Evolutionary conservation across 345 rosid species (phyloP).

Genomic region (Linum usitatissimum): DNA sequence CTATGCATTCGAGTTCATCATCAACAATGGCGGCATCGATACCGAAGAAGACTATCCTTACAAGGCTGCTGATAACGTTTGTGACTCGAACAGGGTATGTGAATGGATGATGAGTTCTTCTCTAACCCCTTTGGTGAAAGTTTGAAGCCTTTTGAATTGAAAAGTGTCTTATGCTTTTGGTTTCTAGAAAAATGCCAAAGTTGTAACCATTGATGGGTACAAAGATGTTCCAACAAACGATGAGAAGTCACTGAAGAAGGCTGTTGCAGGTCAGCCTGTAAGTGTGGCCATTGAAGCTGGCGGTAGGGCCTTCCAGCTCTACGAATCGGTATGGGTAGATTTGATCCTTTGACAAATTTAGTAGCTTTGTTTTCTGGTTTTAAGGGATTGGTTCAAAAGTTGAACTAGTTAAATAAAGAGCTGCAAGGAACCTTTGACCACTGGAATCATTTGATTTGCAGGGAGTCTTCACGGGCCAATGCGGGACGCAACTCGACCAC

Average conservation of each 20-base stretch:
- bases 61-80: constrained; percentile 9
- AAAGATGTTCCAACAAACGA: constrained; percentile 5
- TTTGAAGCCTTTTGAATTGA: constrained; percentile 12
- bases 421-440: no score
- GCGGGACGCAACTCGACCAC: constrained; percentile 3
- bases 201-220: constrained; percentile 6
- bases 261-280: constrained; percentile 4
- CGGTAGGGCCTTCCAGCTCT: constrained; percentile 9
- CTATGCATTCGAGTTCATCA: constrained; percentile 23
- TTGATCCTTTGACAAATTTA: not conserved
- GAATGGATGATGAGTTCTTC: constrained; percentile 7
- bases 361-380: not conserved
- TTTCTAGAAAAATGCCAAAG: constrained; percentile 8
- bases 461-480: constrained; percentile 4
- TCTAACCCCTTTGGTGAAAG: constrained; percentile 12
- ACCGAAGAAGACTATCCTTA: constrained; percentile 25
- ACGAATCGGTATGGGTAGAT: not conserved
- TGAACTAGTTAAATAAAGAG: no score
- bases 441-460: not conserved
- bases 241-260: constrained; percentile 6
- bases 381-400: no score
- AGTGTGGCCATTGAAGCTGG: constrained; percentile 6
- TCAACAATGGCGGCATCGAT: constrained; percentile 17
- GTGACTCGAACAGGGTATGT: constrained; percentile 15
- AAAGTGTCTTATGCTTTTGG: constrained; percentile 14